Evolutionary conservation across 164 flowering plant species (phyloP), one percentile per base, ranked within the genome.

Genomic region (Echeveria elegans): DNA sequence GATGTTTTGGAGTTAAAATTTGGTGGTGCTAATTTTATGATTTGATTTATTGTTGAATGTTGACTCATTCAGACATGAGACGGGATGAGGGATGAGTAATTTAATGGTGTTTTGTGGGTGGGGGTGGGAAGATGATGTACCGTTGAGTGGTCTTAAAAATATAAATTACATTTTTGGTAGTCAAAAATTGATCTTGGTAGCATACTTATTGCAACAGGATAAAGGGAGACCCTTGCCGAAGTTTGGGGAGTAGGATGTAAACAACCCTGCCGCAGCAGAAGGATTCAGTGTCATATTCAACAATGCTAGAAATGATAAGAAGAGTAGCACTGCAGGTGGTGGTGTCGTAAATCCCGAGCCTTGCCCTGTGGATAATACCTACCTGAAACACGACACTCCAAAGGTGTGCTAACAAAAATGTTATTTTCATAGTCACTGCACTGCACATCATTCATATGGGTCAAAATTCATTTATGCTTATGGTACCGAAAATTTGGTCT

Each of bases 161-260:
- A 16, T 2, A 0, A 0, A 10, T 1, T n/a, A 47, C 4, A 47
- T 5, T 16, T 47, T 47, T 18, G 19, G 7, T n/a, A n/a, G 4
- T n/a, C 21, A 18, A 23, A 16, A 19, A 47, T 2, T 47, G 21
- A n/a, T 47, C 5, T 16, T 47, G 52, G 4, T 47, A 16, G 41
- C n/a, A 19, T 43, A 2, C 11, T 60, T 60, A 60, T 19, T 56
- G 62, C 80, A 77, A 82, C 77, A 78, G 79, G 83, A 77, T 28
- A 79, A 58, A 73, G 87, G 83, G 38, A 69, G 75, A 31, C 85
- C 88, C 16, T 74, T 88, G 73, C 93, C 93, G 8, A 88, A 88
- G 70, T 88, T 88, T 66, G 93, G 93, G 0, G 90, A 88, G 66
- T 86, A 90, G 93, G 93, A 88, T 77, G 90, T 85, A 23, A 87